Conservation (phyloP, 768 basidiomycete genomes). For the Ramaria rubella region DNA sequence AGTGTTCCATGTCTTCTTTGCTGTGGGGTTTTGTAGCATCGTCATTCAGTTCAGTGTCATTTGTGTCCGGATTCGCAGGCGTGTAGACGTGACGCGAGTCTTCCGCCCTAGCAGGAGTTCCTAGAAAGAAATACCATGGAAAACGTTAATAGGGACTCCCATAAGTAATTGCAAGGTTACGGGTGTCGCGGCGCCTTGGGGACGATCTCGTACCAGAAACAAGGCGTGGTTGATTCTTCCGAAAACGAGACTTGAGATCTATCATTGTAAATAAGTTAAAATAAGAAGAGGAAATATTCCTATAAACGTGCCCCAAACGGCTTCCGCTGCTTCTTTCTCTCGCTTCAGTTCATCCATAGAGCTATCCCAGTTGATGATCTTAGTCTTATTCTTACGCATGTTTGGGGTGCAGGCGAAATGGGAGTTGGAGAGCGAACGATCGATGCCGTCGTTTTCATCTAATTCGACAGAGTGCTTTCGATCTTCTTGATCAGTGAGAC, state of each 20-base stretch:
- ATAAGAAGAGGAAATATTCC: background rate
- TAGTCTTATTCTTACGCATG: slow-evolving; percentile 51
- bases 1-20: slow-evolving; percentile 61
- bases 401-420: slow-evolving; percentile 29
- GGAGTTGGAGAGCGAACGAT: slow-evolving; percentile 50
- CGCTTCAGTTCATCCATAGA: slow-evolving; percentile 56
- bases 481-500: slow-evolving; percentile 14
- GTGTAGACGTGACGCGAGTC: background rate
- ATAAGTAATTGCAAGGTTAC: background rate
- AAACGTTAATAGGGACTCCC: background rate
- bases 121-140: background rate
- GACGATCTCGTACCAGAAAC: slow-evolving; percentile 17
- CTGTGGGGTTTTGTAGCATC: background rate
- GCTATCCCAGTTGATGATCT: slow-evolving; percentile 62
- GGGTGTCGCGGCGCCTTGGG: background rate
- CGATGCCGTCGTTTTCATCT: slow-evolving; percentile 50
- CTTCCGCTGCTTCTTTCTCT: slow-evolving; percentile 71
- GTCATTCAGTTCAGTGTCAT: slow-evolving; percentile 20
- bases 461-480: slow-evolving; percentile 16
- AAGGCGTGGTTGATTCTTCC: slow-evolving; percentile 15
- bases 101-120: background rate
- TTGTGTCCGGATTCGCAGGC: background rate
- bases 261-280: slow-evolving; percentile 3
- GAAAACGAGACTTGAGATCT: slow-evolving; percentile 57
- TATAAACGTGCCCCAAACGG: slow-evolving; percentile 52